Conservation (phyloP, 169 alveolate genomes). For the Plasmodium inui region DNA sequence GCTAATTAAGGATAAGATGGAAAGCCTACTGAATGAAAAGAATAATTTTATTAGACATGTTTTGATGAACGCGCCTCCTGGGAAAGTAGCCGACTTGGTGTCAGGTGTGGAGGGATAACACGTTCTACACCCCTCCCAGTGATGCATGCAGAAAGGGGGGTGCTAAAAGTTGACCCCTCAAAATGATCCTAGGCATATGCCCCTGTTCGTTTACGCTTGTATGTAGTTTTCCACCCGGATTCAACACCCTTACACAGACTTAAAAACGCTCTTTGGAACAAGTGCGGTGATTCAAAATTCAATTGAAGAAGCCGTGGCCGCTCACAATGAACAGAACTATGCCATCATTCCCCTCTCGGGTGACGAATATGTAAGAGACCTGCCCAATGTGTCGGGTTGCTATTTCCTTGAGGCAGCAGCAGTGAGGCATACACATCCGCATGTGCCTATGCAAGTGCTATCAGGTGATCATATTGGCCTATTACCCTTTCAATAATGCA, state of each 20-base stretch:
- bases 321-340: slow-evolving; percentile 47
- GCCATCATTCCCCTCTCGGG: slow-evolving; percentile 15
- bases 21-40: slow-evolving; percentile 58
- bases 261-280: slow-evolving; percentile 58
- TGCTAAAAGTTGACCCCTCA: not conserved
- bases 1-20: slow-evolving; percentile 11
- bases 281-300: slow-evolving; percentile 19
- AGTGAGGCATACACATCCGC: not conserved
- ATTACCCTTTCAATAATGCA: not conserved
- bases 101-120: slow-evolving; percentile 27
- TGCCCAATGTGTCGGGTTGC: not conserved
- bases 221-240: not conserved
- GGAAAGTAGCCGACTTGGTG: slow-evolving; percentile 44
- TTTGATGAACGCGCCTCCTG: slow-evolving; percentile 53
- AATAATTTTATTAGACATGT: slow-evolving; percentile 71
- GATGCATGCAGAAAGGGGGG: not conserved
- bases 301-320: slow-evolving; percentile 32
- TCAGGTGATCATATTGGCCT: not conserved
- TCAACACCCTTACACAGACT: slow-evolving; percentile 7
- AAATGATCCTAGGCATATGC: not conserved
- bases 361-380: slow-evolving; percentile 35
- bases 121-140: not conserved
- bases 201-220: not conserved
- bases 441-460: not conserved
- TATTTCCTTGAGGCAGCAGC: not conserved